Conservation (phyloP, 331 rosid species). For the Quercus tomentella region DNA sequence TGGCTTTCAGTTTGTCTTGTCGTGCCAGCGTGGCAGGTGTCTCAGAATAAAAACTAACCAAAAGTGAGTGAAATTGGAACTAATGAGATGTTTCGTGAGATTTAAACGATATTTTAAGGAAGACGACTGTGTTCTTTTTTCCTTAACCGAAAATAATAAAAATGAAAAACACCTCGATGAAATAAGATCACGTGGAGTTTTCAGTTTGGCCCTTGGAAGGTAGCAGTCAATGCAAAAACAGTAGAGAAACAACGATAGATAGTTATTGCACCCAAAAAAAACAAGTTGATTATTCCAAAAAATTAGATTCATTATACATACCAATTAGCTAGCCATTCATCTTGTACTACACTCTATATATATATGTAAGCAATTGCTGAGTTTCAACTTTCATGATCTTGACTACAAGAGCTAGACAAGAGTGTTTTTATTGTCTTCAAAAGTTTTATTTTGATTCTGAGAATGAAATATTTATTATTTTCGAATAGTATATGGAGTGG, state of each 20-base stretch:
- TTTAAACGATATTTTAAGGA: constrained; percentile 3
- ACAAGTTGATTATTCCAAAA: not conserved
- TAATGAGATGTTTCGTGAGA: not conserved
- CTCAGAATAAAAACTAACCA: not conserved
- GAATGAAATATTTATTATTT: too few relatives aligned
- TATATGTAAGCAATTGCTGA: too few relatives aligned
- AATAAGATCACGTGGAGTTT: constrained; percentile 23
- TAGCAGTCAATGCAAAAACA: constrained; percentile 13
- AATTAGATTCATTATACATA: not conserved
- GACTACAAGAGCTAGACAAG: too few relatives aligned
- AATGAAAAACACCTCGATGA: not conserved
- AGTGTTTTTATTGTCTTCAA: too few relatives aligned
- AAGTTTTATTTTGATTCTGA: too few relatives aligned
- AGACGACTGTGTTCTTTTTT: not conserved
- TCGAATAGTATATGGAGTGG: too few relatives aligned
- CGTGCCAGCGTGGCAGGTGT: constrained; percentile 31
- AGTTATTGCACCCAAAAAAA: not conserved
- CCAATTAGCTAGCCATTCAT: too few relatives aligned
- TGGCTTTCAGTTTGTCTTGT: constrained; percentile 7
- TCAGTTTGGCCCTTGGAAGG: constrained; percentile 14
- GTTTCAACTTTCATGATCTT: too few relatives aligned
- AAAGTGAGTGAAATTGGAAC: not conserved
- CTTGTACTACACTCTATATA: too few relatives aligned
- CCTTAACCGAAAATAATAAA: not conserved
- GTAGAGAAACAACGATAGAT: not conserved